These are phyloP conservation scores for Lentinula boryana DNA, from an alignment of 768 basidiomycete species.

Conservation along the genomic window DNA sequence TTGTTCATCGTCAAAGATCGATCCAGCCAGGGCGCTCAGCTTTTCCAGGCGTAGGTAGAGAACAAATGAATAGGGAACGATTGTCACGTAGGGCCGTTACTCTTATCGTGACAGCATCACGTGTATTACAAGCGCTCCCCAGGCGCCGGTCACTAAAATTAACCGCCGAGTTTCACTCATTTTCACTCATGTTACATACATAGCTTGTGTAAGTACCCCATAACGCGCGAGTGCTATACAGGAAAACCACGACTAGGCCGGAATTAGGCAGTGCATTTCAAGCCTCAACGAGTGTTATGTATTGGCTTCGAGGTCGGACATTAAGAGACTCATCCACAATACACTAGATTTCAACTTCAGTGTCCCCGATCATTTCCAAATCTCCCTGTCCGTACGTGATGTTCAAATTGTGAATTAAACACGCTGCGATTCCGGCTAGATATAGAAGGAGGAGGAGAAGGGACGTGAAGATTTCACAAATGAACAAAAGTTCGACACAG, in stretches of 20 bases:
- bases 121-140: neutral
- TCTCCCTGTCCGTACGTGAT: neutral
- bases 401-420: neutral
- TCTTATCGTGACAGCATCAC: neutral
- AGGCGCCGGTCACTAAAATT: neutral
- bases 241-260: no score
- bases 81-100: neutral
- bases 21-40: constrained; percentile 1
- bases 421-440: neutral
- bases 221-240: no score
- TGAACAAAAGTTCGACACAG: neutral
- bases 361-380: no score
- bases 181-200: no score
- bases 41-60: neutral
- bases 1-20: constrained; percentile 7
- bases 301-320: no score
- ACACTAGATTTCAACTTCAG: no score
- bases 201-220: no score
- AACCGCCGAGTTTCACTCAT: no score
- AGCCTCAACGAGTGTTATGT: no score
- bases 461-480: neutral
- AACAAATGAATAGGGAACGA: neutral
- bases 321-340: no score
- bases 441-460: neutral
- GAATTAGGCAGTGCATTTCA: no score